A percentile compares a stretch with the other conserved stretches of the same genome.
Conservation (phyloP, 1,284 basidiomycete species). For the Tylopilus sp. region DNA sequence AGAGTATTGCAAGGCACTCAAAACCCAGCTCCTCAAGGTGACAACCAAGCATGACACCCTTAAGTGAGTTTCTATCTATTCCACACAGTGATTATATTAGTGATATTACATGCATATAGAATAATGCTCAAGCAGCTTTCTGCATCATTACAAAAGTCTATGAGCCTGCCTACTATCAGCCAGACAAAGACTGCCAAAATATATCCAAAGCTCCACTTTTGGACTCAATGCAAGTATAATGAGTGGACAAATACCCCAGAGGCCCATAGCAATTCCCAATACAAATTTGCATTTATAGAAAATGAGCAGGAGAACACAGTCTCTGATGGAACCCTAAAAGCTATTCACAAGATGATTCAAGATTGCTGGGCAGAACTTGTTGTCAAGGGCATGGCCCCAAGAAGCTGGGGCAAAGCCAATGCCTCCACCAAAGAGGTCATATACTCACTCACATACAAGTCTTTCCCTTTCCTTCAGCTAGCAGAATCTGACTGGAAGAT, state of each 20-base stretch:
- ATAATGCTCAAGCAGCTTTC: background rate
- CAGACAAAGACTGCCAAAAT: background rate
- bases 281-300: conserved; percentile 13
- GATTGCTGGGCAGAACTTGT: background rate
- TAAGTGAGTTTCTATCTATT: too few species aligned
- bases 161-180: background rate
- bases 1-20: conserved; percentile 1
- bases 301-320: conserved; percentile 2
- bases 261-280: conserved; percentile 1
- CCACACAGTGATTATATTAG: too few species aligned
- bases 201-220: conserved; percentile 8
- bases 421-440: background rate
- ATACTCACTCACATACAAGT: background rate
- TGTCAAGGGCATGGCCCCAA: conserved; percentile 3
- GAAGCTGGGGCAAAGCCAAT: conserved; percentile 16
- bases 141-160: background rate
- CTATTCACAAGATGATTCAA: conserved; percentile 7
- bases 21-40: background rate
- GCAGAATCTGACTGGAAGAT: conserved; percentile 16
- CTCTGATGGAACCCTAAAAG: conserved; percentile 3
- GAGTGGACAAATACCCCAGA: conserved; percentile 7
- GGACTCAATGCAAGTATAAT: conserved; percentile 3
- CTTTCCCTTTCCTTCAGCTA: conserved; percentile 6
- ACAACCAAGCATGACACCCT: background rate
- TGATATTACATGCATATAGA: background rate